A percentile compares a stretch with the other conserved stretches of the same genome.
phyloP scores from a whole-genome alignment of 768 basidiomycete genomes.

The Boletus huronensis region DNA sequence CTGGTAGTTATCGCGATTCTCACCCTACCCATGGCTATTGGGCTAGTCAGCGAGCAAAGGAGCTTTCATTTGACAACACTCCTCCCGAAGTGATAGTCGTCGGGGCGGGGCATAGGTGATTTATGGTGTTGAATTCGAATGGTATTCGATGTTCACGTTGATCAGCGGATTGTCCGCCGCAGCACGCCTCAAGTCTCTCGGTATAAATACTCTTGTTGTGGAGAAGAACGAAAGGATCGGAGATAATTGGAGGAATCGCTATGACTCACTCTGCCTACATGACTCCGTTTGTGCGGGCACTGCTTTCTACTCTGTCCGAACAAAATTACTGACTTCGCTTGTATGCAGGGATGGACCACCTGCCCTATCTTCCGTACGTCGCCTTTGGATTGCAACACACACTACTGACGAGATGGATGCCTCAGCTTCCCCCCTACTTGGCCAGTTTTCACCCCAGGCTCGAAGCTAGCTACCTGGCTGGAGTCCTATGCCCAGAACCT shows the following conservation, averaged over 20 bases:
- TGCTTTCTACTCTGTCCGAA: neutral
- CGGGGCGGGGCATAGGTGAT: constrained; percentile 54
- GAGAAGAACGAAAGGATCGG: constrained; percentile 51
- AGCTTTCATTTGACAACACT: neutral
- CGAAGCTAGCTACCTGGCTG: constrained; percentile 56
- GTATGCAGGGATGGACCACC: constrained; percentile 1
- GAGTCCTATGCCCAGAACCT: constrained; percentile 54
- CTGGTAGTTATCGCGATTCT: constrained; percentile 6
- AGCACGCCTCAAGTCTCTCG: constrained; percentile 57
- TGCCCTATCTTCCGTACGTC: constrained; percentile 47
- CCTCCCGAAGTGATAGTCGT: constrained; percentile 46
- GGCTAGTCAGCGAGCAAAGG: neutral
- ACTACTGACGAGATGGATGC: neutral
- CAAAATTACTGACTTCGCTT: neutral
- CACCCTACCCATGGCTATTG: neutral
- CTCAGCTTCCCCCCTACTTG: constrained; percentile 50
- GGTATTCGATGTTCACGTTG: neutral
- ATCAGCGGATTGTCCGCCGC: constrained; percentile 33
- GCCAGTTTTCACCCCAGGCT: constrained; percentile 47
- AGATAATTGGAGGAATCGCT: constrained; percentile 55
- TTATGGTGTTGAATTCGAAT: constrained; percentile 42
- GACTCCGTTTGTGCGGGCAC: constrained; percentile 37
- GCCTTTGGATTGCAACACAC: neutral
- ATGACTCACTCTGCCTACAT: constrained; percentile 53
- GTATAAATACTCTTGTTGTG: constrained; percentile 49